Evolutionary conservation across 2,329 filamentous ascomycete species (phyloP).

Genomic region (Phialophora chinensis): DNA sequence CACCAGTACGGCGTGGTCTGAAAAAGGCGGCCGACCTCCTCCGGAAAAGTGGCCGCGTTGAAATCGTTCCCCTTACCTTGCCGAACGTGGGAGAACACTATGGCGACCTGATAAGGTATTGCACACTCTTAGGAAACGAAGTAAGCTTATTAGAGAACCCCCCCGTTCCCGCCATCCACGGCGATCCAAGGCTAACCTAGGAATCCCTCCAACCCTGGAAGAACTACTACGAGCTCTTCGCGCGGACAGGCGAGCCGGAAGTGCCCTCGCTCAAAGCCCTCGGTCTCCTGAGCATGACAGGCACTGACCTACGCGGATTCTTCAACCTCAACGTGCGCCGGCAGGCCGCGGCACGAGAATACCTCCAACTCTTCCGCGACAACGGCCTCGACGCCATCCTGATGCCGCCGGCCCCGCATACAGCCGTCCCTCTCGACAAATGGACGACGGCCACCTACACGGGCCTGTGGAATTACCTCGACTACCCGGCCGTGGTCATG

Average conservation of each 20-base stretch:
- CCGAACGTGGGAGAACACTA: conserved; percentile 21
- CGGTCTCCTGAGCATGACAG: conserved; percentile 16
- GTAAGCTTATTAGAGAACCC: conserved; percentile 11
- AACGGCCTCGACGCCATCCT: conserved; percentile 64
- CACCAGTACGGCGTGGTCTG: conserved; percentile 48
- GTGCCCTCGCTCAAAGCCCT: conserved; percentile 25
- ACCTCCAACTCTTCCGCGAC: conserved; percentile 42
- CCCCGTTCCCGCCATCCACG: not conserved
- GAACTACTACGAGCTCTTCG: conserved; percentile 27
- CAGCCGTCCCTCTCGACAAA: conserved; percentile 64
- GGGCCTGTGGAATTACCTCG: conserved; percentile 70
- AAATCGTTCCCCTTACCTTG: conserved; percentile 53
- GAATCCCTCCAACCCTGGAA: conserved; percentile 3
- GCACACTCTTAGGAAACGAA: conserved; percentile 23
- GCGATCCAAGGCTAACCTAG: conserved; percentile 5
- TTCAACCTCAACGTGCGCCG: conserved; percentile 30
- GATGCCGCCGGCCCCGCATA: conserved; percentile 67
- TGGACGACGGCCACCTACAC: conserved; percentile 69
- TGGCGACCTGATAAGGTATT: conserved; percentile 24
- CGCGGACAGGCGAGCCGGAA: conserved; percentile 26
- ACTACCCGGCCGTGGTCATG: conserved; percentile 69
- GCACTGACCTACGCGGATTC: conserved; percentile 23
- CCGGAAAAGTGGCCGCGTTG: conserved; percentile 52
- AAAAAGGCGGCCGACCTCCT: conserved; percentile 47
- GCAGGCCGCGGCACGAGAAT: conserved; percentile 20